Evolutionary conservation across 2,329 filamentous ascomycete species (phyloP).

Genomic region (Emergomyces pasteurianus): DNA sequence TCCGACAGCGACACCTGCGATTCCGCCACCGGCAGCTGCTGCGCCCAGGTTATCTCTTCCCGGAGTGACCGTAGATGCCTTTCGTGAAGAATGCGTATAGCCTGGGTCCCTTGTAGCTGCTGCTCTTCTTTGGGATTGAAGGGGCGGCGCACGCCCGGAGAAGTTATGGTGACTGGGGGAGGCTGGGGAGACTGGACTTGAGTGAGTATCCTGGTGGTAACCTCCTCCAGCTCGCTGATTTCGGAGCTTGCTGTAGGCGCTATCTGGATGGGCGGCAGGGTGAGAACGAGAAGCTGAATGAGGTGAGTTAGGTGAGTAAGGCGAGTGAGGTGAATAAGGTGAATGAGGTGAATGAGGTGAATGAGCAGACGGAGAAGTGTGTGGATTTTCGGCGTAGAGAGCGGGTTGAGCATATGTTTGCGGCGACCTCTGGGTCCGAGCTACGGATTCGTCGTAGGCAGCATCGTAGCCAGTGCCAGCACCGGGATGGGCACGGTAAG

Average conservation of each 20-base stretch:
- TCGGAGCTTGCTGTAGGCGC: constrained; percentile 11
- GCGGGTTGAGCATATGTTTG: not conserved
- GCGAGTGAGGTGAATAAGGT: not conserved
- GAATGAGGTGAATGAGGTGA: not conserved
- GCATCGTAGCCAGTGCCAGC: not conserved
- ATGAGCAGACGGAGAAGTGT: not conserved
- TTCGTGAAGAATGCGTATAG: constrained; percentile 22
- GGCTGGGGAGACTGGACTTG: constrained; percentile 7
- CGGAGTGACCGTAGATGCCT: constrained; percentile 39
- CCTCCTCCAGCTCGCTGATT: constrained; percentile 6
- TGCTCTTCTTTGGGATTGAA: constrained; percentile 3
- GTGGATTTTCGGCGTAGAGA: not conserved
- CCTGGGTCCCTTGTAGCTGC: constrained; percentile 9
- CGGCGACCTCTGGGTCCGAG: not conserved
- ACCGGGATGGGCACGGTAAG: not conserved
- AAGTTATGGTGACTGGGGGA: constrained; percentile 11
- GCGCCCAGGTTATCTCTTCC: constrained; percentile 57
- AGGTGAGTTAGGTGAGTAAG: not conserved
- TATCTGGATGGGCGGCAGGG: constrained; percentile 12
- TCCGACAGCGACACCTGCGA: constrained; percentile 55
- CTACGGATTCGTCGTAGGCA: not conserved
- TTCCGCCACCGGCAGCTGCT: constrained; percentile 43
- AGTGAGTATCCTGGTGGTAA: constrained; percentile 3
- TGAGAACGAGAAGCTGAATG: constrained; percentile 11
- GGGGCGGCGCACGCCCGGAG: constrained; percentile 6